phyloP scores from a whole-genome alignment of 257 asterid genomes.

The Gardenia jasminoides region DNA sequence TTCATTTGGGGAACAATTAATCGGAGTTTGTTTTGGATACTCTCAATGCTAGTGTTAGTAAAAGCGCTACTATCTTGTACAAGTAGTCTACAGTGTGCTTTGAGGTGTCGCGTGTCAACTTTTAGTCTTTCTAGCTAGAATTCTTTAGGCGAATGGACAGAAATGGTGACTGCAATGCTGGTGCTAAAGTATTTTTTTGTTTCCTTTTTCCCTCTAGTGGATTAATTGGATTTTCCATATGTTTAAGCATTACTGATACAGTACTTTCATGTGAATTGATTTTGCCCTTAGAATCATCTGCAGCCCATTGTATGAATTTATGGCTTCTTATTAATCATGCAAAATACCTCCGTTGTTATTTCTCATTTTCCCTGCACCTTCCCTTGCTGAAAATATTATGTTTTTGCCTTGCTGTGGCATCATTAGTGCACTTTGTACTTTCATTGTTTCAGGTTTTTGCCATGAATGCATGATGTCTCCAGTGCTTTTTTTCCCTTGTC shows the following conservation, averaged over 20 bases:
- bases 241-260: neutral
- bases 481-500: constrained; percentile 2
- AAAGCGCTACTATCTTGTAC: neutral
- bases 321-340: neutral
- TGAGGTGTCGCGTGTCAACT: neutral
- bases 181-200: too few relatives aligned
- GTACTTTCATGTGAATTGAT: neutral
- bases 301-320: too few relatives aligned
- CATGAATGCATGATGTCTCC: neutral
- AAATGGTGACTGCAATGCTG: neutral
- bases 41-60: neutral
- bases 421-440: neutral
- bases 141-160: neutral
- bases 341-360: neutral
- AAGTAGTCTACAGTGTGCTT: neutral
- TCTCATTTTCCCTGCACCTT: neutral
- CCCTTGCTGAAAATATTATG: neutral
- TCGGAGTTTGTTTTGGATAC: neutral
- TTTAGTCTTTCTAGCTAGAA: neutral
- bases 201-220: neutral
- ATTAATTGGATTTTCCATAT: neutral
- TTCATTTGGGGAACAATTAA: neutral
- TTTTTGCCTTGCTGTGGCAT: neutral
- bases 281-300: neutral
- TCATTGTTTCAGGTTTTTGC: neutral